phyloP scores from a whole-genome alignment of 768 basidiomycete species.

The Podaxis pistillaris region DNA sequence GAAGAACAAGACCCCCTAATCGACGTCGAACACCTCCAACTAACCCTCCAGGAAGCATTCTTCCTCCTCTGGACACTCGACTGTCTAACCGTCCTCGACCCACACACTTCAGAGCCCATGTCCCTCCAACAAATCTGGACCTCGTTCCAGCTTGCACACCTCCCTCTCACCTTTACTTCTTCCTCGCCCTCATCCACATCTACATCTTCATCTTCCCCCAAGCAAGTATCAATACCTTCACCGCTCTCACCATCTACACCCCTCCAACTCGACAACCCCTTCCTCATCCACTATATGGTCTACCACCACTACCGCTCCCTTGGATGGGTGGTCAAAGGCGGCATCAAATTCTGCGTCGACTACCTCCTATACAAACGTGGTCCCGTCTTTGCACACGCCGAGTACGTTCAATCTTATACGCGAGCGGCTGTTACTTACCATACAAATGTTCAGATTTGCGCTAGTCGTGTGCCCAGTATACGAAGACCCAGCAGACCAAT shows the following conservation, averaged over 20 bases:
- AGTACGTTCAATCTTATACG: slow-evolving; percentile 50
- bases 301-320: slow-evolving; percentile 96
- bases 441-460: slow-evolving; percentile 64
- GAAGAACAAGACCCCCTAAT: slow-evolving; percentile 55
- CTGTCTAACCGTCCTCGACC: slow-evolving; percentile 70
- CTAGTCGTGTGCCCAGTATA: slow-evolving; percentile 90
- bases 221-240: slow-evolving; percentile 15
- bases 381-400: slow-evolving; percentile 93
- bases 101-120: slow-evolving; percentile 58
- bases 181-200: slow-evolving; percentile 20
- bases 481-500: slow-evolving; percentile 73
- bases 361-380: slow-evolving; percentile 93
- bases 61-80: slow-evolving; percentile 84
- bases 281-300: slow-evolving; percentile 83
- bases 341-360: slow-evolving; percentile 97
- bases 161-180: slow-evolving; percentile 23
- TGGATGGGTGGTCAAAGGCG: slow-evolving; percentile 95
- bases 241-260: slow-evolving; percentile 14
- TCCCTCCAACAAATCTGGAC: slow-evolving; percentile 59
- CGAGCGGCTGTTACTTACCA: not conserved
- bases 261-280: slow-evolving; percentile 83
- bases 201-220: slow-evolving; percentile 17
- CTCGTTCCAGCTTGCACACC: slow-evolving; percentile 57
- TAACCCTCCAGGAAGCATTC: slow-evolving; percentile 87
- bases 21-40: slow-evolving; percentile 87